Evolutionary conservation across 306 rosid genomes (phyloP).

Genomic region (Canavalia ensiformis): DNA sequence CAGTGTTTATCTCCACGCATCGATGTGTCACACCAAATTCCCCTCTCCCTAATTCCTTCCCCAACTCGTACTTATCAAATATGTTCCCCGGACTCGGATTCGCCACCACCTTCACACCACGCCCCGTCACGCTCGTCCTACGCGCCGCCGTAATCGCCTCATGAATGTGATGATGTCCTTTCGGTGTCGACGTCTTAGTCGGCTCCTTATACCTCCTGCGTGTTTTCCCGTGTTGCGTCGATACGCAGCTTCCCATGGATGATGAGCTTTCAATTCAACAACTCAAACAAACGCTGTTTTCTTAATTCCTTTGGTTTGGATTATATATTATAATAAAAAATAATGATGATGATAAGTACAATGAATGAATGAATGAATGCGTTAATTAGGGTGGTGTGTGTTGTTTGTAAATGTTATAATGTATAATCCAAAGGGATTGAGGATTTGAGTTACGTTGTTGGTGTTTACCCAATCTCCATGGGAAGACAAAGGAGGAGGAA

Average conservation of each 20-base stretch:
- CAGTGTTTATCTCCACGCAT: constrained; percentile 57
- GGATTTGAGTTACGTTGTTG: not conserved
- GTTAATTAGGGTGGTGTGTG: not conserved
- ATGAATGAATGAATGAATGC: not conserved
- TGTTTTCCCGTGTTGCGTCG: constrained; percentile 55
- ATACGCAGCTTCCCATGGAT: constrained; percentile 90
- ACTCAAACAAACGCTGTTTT: not conserved
- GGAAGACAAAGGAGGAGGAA: constrained; percentile 47
- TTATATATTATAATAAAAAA: constrained; percentile 12
- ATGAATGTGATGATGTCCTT: no score
- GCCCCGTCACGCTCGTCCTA: constrained; percentile 39
- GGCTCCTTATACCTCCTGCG: constrained; percentile 41
- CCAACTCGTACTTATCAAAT: constrained; percentile 61
- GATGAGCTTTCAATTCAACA: not conserved
- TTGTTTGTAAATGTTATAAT: not conserved
- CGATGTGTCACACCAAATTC: constrained; percentile 84
- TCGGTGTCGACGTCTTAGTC: no score
- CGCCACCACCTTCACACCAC: constrained; percentile 49
- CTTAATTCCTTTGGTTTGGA: not conserved
- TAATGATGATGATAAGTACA: no score
- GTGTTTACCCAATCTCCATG: constrained; percentile 56
- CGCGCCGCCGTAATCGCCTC: not conserved
- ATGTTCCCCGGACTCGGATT: constrained; percentile 62
- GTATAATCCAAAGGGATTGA: constrained; percentile 37
- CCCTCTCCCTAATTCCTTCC: constrained; percentile 84